Evolutionary conservation across 140 eudicot genomes (phyloP).

Genomic region (Artemisia princeps): DNA sequence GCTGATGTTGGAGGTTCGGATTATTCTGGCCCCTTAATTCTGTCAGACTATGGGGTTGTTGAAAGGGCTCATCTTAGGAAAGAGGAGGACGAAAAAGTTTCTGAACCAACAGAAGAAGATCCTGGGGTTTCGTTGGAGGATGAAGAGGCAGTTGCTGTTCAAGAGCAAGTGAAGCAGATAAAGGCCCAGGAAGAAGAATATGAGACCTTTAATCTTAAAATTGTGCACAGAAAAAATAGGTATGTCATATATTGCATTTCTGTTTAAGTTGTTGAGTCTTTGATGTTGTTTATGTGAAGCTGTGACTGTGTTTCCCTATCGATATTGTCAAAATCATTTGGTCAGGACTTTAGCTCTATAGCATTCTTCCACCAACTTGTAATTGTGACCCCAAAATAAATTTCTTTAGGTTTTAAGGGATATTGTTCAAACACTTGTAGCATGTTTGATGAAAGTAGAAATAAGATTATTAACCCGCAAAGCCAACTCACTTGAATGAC

Average conservation of each 20-base stretch:
- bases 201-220: constrained; percentile 81
- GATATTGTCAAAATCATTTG: no score
- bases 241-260: constrained; percentile 3
- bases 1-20: constrained; percentile 42
- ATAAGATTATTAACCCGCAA: no score
- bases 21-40: constrained; percentile 57
- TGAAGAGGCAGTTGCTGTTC: constrained; percentile 89
- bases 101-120: constrained; percentile 52
- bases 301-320: no score
- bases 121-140: constrained; percentile 70
- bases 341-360: no score
- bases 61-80: constrained; percentile 38
- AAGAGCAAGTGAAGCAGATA: constrained; percentile 92
- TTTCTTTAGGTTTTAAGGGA: no score
- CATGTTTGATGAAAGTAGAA: no score
- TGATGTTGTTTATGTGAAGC: no score
- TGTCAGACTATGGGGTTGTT: constrained; percentile 50
- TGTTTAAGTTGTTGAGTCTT: no score
- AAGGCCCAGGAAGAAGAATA: constrained; percentile 95
- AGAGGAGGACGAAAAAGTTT: constrained; percentile 43
- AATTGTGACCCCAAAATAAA: no score
- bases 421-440: no score
- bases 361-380: no score
- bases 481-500: no score
- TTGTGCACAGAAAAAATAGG: constrained; percentile 97